These are phyloP conservation scores for Quercus aquifolioides DNA, from an alignment of 306 rosid species.

Conservation along the genomic window DNA sequence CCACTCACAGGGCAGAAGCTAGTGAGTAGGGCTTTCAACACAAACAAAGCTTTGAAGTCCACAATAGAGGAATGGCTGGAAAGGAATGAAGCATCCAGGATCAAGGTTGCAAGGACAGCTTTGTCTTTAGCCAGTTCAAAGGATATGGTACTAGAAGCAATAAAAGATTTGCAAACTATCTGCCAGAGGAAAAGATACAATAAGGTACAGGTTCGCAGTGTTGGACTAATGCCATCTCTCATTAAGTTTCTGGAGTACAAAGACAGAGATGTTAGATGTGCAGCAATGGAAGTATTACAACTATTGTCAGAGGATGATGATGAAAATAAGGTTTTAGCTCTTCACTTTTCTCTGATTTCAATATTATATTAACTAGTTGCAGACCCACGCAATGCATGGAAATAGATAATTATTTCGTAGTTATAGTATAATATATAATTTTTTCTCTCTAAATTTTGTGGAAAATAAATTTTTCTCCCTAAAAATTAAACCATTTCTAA, in stretches of 20 bases:
- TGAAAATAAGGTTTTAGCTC: slow-evolving; percentile 31
- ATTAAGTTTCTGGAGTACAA: slow-evolving; percentile 24
- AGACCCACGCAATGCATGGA: too few relatives aligned
- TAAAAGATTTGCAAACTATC: slow-evolving; percentile 33
- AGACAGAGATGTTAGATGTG: slow-evolving; percentile 30
- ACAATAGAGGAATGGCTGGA: slow-evolving; percentile 46
- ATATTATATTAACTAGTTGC: not conserved
- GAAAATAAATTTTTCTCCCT: too few relatives aligned
- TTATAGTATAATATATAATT: too few relatives aligned
- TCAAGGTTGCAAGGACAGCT: slow-evolving; percentile 35
- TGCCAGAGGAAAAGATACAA: slow-evolving; percentile 24
- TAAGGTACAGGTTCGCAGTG: slow-evolving; percentile 13
- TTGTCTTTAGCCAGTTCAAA: slow-evolving; percentile 49
- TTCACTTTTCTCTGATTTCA: not conserved
- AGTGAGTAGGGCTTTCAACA: slow-evolving; percentile 17
- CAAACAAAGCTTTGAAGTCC: slow-evolving; percentile 38
- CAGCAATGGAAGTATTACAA: slow-evolving; percentile 27
- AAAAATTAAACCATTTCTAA: too few relatives aligned
- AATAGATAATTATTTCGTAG: too few relatives aligned
- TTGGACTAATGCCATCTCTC: slow-evolving; percentile 39
- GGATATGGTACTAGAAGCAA: slow-evolving; percentile 43
- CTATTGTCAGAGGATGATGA: slow-evolving; percentile 31
- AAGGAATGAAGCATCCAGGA: slow-evolving; percentile 41
- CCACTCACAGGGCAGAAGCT: slow-evolving; percentile 38
- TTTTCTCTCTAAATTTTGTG: too few relatives aligned